Conservation (phyloP, 2,329 filamentous ascomycete genomes). For the Penicillium brasilianum region DNA sequence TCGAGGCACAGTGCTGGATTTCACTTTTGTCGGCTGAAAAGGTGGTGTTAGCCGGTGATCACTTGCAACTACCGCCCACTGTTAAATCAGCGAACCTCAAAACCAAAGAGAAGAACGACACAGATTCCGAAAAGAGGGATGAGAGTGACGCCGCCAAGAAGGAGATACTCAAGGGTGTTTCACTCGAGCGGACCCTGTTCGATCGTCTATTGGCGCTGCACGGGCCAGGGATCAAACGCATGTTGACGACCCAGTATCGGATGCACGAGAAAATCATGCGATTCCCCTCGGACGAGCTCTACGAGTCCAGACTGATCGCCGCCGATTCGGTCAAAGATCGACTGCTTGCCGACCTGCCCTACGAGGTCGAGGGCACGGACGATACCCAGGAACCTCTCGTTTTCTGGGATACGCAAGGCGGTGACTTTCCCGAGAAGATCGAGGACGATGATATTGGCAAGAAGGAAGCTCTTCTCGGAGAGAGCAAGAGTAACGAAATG, state of each 20-base stretch:
- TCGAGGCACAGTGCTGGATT: conserved; percentile 98
- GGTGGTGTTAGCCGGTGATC: conserved; percentile 89
- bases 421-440: conserved; percentile 82
- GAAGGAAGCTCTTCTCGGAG: conserved; percentile 62
- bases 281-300: conserved; percentile 88
- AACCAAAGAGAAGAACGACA: conserved; percentile 54
- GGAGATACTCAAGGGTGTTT: conserved; percentile 57
- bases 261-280: conserved; percentile 98
- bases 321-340: conserved; percentile 77
- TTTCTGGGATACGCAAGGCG: conserved; percentile 96
- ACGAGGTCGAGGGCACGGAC: conserved; percentile 77
- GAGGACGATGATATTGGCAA: conserved; percentile 70
- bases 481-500: conserved; percentile 90
- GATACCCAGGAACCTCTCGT: conserved; percentile 87
- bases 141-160: conserved; percentile 44
- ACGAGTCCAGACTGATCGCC: conserved; percentile 79
- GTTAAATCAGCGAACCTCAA: conserved; percentile 73
- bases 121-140: conserved; percentile 35
- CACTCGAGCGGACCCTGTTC: conserved; percentile 88
- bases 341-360: conserved; percentile 76
- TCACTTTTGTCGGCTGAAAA: conserved; percentile 79
- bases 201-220: conserved; percentile 84
- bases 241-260: conserved; percentile 96
- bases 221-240: conserved; percentile 82
- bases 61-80: conserved; percentile 90